Base-by-base conservation (phyloP, 257 asterid species). In the Phtheirospermum japonicum region DNA sequence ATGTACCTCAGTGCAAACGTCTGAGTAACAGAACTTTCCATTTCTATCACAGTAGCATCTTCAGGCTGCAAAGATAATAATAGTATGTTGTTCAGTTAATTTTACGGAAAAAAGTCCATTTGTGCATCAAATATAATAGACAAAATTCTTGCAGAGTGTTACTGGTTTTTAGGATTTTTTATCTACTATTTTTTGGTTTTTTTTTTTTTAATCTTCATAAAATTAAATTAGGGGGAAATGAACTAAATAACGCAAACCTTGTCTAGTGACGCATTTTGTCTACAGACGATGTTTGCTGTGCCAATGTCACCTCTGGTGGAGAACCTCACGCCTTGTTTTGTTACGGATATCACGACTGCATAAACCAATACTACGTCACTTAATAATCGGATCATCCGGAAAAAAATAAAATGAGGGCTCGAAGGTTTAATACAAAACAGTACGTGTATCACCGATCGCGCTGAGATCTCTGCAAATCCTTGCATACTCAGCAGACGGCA, bases 231-330 rank as follows among this genome's bases (percentile, higher is more conserved):
- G n/a, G n/a, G n/a, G n/a, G n/a, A 0, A 46, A 46, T 4, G 14
- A 16, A 13, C 48, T 40, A 48, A 48, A 48, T 43, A 48, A 48
- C 2, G 5, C 16, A 8, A 69, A 81, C 95, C 83, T 86, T 86
- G 71, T 84, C 92, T 89, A 28, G 82, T 78, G 32, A 8, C 2
- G 92, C 83, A 57, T 86, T 86, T 48, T 82, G 95, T 50, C 92
- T 66, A 79, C 87, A 80, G 56, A 86, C 89, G 13, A 84, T 37
- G 63, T 82, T 82, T 6, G 89, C 84, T 55, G 89, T 69, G 16
- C 95, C 89, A 12, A 82, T 82, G 67, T 84, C 95, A 42, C 92
- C 92, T 57, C 92, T 80, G 5, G 92, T 86, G 13, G 95, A 86
- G 76, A 86, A 86, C 51, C 79, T 86, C 7, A 86, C 89, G 3